Percentiles rank a stretch among this genome's conserved stretches.
These are phyloP conservation scores for Fusarium buharicum DNA, from an alignment of 2,329 filamentous ascomycete genomes.

Conservation along the genomic window DNA sequence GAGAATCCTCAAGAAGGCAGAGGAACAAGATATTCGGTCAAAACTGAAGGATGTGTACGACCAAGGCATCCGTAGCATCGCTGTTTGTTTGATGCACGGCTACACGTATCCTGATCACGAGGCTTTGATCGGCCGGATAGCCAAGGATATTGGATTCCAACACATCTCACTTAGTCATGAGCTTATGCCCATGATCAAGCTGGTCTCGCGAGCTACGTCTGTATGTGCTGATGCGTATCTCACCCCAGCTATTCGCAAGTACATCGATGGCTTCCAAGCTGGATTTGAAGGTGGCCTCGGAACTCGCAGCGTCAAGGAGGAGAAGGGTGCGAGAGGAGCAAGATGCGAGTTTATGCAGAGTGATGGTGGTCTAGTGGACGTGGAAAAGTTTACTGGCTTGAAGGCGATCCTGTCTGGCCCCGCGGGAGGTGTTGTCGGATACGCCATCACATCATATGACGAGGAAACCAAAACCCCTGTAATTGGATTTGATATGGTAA, in stretches of 20 bases:
- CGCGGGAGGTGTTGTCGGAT: constrained; percentile 92
- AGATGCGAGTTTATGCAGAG: constrained; percentile 97
- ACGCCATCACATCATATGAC: constrained; percentile 91
- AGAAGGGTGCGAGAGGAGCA: constrained; percentile 73
- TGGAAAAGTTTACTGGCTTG: constrained; percentile 84
- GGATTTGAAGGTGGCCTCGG: constrained; percentile 86
- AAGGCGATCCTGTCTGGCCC: constrained; percentile 89
- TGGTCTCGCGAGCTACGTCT: constrained; percentile 56
- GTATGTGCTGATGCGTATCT: constrained; percentile 58
- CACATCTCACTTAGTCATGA: constrained; percentile 73
- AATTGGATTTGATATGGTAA: constrained; percentile 91
- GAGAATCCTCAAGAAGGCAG: constrained; percentile 70
- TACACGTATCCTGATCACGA: constrained; percentile 94
- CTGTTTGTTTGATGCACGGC: constrained; percentile 90
- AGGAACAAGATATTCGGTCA: constrained; percentile 62
- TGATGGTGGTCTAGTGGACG: constrained; percentile 78
- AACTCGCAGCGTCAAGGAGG: constrained; percentile 75
- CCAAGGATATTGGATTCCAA: constrained; percentile 76
- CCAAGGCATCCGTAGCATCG: constrained; percentile 79
- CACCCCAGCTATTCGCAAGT: constrained; percentile 56
- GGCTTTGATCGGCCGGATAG: constrained; percentile 77
- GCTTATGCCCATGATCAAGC: constrained; percentile 58
- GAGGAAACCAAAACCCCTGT: constrained; percentile 82
- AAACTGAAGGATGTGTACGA: constrained; percentile 72
- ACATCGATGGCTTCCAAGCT: constrained; percentile 77